A percentile compares a stretch with the other conserved stretches of the same genome.
phyloP scores from a whole-genome alignment of 2,329 filamentous ascomycete species.

The Capronia epimyces region DNA sequence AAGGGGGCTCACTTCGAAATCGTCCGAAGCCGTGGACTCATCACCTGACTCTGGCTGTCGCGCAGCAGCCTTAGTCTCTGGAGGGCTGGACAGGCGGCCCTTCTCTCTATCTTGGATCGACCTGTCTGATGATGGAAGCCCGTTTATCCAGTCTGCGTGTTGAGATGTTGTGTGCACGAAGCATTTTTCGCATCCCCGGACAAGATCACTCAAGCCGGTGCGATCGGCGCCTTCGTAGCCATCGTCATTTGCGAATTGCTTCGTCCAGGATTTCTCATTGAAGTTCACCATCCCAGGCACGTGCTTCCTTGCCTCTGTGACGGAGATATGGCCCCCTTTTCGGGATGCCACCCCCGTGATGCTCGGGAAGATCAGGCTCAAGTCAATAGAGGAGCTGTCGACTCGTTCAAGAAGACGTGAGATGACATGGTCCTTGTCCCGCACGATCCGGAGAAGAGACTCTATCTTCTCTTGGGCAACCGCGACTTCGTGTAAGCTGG shows the following conservation, averaged over 20 bases:
- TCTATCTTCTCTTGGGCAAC: slow-evolving; percentile 45
- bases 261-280: slow-evolving; percentile 45
- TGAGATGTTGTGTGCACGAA: slow-evolving; percentile 18
- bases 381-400: slow-evolving; percentile 51
- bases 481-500: slow-evolving; percentile 48
- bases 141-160: slow-evolving; percentile 20
- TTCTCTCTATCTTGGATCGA: not conserved
- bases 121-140: slow-evolving; percentile 7
- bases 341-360: slow-evolving; percentile 43
- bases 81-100: not conserved
- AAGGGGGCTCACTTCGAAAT: slow-evolving; percentile 21
- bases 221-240: slow-evolving; percentile 21
- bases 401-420: slow-evolving; percentile 55
- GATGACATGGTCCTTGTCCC: slow-evolving; percentile 56
- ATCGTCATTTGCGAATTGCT: slow-evolving; percentile 27
- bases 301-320: slow-evolving; percentile 45
- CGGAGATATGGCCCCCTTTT: slow-evolving; percentile 44
- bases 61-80: not conserved
- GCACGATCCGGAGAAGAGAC: slow-evolving; percentile 46
- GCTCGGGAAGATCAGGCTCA: slow-evolving; percentile 54
- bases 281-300: slow-evolving; percentile 54
- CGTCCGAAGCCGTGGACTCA: slow-evolving; percentile 19
- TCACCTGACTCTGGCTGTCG: not conserved
- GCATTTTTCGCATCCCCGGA: slow-evolving; percentile 23
- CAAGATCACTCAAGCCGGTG: slow-evolving; percentile 17